phyloP scores from a whole-genome alignment of 495 filamentous ascomycete genomes.

The Penicillium dipodomyicola region DNA sequence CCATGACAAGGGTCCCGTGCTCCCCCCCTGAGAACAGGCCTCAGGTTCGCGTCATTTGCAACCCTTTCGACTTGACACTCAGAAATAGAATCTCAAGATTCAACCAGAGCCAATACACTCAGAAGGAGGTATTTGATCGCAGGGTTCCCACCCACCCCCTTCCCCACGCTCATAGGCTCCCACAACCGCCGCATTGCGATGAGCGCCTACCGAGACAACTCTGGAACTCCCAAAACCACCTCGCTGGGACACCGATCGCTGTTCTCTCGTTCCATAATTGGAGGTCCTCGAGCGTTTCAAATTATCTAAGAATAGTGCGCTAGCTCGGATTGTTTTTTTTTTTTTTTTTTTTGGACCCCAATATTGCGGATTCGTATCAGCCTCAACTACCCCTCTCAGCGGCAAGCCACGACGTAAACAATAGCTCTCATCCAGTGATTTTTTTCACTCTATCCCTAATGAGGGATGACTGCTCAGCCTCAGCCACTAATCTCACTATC shows the following conservation, averaged over 20 bases:
- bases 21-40: constrained; percentile 7
- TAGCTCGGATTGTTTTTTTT: constrained; percentile 9
- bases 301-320: constrained; percentile 25
- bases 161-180: constrained; percentile 17
- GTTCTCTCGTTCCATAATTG: constrained; percentile 17
- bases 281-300: constrained; percentile 15
- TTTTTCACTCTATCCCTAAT: not conserved
- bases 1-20: constrained; percentile 20
- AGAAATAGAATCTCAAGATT: constrained; percentile 7
- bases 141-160: not conserved
- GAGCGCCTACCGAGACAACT: constrained; percentile 25
- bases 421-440: constrained; percentile 6
- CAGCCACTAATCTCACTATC: constrained; percentile 22
- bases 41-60: constrained; percentile 14
- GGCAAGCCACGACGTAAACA: constrained; percentile 20
- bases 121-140: constrained; percentile 2
- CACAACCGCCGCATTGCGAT: constrained; percentile 11
- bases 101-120: constrained; percentile 12
- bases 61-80: not conserved
- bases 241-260: not conserved
- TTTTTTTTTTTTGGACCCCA: constrained; percentile 21
- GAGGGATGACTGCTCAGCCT: constrained; percentile 16
- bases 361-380: constrained; percentile 4
- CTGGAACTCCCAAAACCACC: constrained; percentile 8
- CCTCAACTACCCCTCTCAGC: constrained; percentile 16